Base-by-base conservation (phyloP, 805 yeast genomes). In the Pichia deserticola region DNA sequence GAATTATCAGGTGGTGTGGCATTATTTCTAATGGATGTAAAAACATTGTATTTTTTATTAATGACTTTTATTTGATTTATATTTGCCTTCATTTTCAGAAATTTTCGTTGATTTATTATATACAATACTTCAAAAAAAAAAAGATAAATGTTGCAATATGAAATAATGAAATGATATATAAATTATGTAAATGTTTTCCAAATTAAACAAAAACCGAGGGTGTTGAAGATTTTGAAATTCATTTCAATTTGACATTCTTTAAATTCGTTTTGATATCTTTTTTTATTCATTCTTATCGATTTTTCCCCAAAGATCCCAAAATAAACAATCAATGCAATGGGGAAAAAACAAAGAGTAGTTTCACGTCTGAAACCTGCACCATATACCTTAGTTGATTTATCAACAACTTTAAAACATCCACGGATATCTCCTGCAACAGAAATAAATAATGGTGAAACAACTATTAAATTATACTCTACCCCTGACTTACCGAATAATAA, bases 401-500 rank as follows among this genome's bases (percentile, higher is more conserved):
- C 61, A 9, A 45, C 59, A 6, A 40, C 51, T 1, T 45, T 57
- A 3, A 47, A 49, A 37, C 50, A 58, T 15, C 66, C 69, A 11
- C 37, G 56, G 13, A 40, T 60, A 32, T 44, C 39, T 12, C 57
- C 55, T 34, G 58, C 53, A 15, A 20, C 42, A 6, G 44, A 52
- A 2, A 25, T 56, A 13, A 37, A 45, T 11, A 48, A 44, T 7
- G 47, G 47, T 8, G 45, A 58, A 51, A 4, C 30, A 13, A 11
- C 37, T 7, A 29, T 40, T 32, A 34, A 42, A 46, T 75, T 79
- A 57, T 72, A 60, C 56, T 64, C 68, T 35, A 71, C 76, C 28
- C 95, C 86, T n/a, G 97, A 89, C 49, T 78, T 81, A 46, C 97
- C 97, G 0, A 71, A 77, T 57, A 89, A 89, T 62, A 78, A 80